Evolutionary conservation across 768 basidiomycete genomes (phyloP), one percentile per base, ranked within the genome.

Genomic region (Termitomyces sp.): DNA sequence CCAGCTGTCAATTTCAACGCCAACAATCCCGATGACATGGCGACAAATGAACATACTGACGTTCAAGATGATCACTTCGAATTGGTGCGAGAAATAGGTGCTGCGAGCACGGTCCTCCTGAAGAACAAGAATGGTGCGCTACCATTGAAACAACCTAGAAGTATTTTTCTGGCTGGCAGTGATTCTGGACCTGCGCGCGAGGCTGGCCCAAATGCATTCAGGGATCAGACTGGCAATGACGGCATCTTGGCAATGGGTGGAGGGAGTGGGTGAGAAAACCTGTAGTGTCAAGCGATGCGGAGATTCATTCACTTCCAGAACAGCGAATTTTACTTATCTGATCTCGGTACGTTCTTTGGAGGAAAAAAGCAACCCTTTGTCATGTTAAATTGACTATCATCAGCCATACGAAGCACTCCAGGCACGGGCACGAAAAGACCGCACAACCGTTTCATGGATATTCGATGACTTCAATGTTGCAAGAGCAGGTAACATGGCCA

Each of bases 191-290:
- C 89, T 2, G 80, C 58, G 8, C 55, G 83, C 22, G 70, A 61
- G 34, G 70, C 76, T 39, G 92, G 92, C 0, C 88, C 91, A 0
- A 93, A 92, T 64, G 79, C 81, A 48, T 91, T 84, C 56, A 24
- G 70, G 3, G 86, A 91, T 59, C 81, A 78, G 63, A 81, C 76
- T 47, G 85, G 85, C 18, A 72, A 75, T 26, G 81, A 79, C 42
- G 92, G 92, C 8, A 79, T 88, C 13, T 77, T 97, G 22, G 92
- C 92, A 5, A 88, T 94, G 87, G 93, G 93, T 16, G 96, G 94
- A 93, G 94, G 91, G n/a, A 53, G 61, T 9, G 59, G 59, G 59
- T 60, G 24, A 41, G 55, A 18, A 29, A 10, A 46, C 24, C 27
- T 16, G 26, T 22, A 12, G 6, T 49, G 22, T 31, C 39, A 43